Conservation (phyloP, 805 yeast genomes). For the Metschnikowia noctiluminum region DNA sequence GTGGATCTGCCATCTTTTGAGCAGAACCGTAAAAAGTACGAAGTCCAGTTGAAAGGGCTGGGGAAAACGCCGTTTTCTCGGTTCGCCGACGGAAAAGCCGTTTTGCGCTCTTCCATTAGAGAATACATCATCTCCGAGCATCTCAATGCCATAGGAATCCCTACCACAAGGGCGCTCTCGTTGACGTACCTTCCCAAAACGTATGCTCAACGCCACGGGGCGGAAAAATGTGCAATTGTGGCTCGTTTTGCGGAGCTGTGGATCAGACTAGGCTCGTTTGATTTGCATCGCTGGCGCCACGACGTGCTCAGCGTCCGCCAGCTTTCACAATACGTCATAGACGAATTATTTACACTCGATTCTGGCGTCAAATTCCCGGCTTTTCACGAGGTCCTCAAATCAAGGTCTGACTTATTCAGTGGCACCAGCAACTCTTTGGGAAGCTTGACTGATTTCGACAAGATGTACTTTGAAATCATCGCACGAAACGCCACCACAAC, state of each 20-base stretch:
- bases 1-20: constrained; percentile 1
- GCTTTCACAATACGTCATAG: constrained; percentile 70
- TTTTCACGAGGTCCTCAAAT: constrained; percentile 23
- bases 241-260: constrained; percentile 81
- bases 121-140: constrained; percentile 86
- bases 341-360: constrained; percentile 49
- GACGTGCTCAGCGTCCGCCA: constrained; percentile 59
- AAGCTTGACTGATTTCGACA: constrained; percentile 58
- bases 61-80: constrained; percentile 91
- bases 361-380: constrained; percentile 27
- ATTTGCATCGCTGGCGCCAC: constrained; percentile 70
- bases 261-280: constrained; percentile 88
- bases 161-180: constrained; percentile 80
- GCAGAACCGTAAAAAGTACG: constrained; percentile 43
- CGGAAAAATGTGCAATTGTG: constrained; percentile 82
- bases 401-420: constrained; percentile 20
- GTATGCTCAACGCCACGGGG: constrained; percentile 64
- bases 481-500: constrained; percentile 71
- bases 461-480: constrained; percentile 67
- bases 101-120: constrained; percentile 78
- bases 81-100: constrained; percentile 97
- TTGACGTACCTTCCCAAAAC: constrained; percentile 71
- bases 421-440: constrained; percentile 24
- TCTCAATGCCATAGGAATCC: constrained; percentile 75
- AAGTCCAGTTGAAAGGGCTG: constrained; percentile 85